Percentiles rank a stretch among this genome's conserved stretches.
These are phyloP conservation scores for Blastobotrys aristatus DNA, from an alignment of 1,139 yeast species.

Conservation along the genomic window DNA sequence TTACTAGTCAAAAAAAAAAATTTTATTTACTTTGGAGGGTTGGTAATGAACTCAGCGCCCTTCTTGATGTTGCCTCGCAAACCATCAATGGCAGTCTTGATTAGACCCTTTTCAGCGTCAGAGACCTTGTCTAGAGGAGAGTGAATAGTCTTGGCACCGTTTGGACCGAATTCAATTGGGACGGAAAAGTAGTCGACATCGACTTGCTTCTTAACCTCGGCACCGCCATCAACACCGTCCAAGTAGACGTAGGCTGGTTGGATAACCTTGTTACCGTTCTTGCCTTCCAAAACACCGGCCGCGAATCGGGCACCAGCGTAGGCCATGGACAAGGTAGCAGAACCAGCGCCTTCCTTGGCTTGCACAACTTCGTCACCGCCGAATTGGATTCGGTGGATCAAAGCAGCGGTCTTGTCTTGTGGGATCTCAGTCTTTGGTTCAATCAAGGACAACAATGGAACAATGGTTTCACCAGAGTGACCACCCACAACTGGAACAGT, in stretches of 20 bases:
- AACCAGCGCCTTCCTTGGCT: slow-evolving; percentile 93
- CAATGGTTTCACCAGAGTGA: slow-evolving; percentile 93
- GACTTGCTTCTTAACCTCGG: slow-evolving; percentile 32
- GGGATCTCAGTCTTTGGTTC: slow-evolving; percentile 45
- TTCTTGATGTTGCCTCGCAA: slow-evolving; percentile 59
- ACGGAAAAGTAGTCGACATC: slow-evolving; percentile 90
- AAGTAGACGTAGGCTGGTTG: slow-evolving; percentile 59
- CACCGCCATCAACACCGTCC: slow-evolving; percentile 39
- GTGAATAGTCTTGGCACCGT: slow-evolving; percentile 80
- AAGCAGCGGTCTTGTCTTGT: slow-evolving; percentile 45
- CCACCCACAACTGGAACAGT: slow-evolving; percentile 90
- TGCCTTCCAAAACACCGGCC: slow-evolving; percentile 41
- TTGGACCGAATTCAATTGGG: slow-evolving; percentile 81
- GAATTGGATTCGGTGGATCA: slow-evolving; percentile 84
- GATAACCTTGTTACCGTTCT: slow-evolving; percentile 46
- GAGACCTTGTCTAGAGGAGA: slow-evolving; percentile 63
- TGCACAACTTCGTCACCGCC: slow-evolving; percentile 97
- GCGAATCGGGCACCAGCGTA: slow-evolving; percentile 87
- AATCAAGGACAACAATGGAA: slow-evolving; percentile 77
- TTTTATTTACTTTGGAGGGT: neutral
- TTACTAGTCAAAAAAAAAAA: neutral
- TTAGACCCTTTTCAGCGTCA: slow-evolving; percentile 73
- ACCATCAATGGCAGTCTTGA: slow-evolving; percentile 41
- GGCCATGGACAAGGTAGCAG: slow-evolving; percentile 95
- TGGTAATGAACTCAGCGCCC: slow-evolving; percentile 52